Evolutionary conservation across 1,284 basidiomycete genomes (phyloP), one percentile per base, ranked within the genome.

Genomic region (Hemileia vastatrix): DNA sequence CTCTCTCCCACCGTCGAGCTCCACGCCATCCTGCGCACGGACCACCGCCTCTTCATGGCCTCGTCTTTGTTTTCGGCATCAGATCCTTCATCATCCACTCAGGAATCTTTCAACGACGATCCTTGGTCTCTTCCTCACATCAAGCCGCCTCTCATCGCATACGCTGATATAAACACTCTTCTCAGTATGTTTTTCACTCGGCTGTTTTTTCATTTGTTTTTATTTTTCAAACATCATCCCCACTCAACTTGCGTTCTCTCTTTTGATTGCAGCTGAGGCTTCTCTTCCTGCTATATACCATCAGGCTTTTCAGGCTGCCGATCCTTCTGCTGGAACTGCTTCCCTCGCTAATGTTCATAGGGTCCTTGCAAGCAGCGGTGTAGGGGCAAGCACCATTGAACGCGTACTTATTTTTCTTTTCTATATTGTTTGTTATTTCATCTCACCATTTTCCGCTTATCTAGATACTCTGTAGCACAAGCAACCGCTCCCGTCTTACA

Each of bases 381-480:
- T 94, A 23, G 84, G 88, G 18, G 88, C 90, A 21, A 81, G 84
- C 11, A 87, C 84, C 6, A 82, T 92, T 60, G 90, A 94, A 70
- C 84, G 81, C 78, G 89, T 90, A 68, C 66, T 80, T 65, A 15
- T 33, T 21, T 56, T 19, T 40, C 44, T 36, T 56, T 53, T 43
- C 55, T 44, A 9, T 19, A 31, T 50, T 48, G 32, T 11, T 60
- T 11, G n/a, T 23, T 54, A 44, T 18, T 54, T 27, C 21, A 19
- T 54, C 18, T 19, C 51, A 51, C 48, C 55, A 19, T 27, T 63
- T 40, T 60, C n/a, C 36, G 8, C 54, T 36, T n/a, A 13, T 11
- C 23, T 56, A 90, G 88, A 90, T 91, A 67, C 84, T 91, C 57
- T 88, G 85, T 74, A 79, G 90, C 33, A 87, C 87, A 54, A 88